Conservation (phyloP, 257 asterid genomes). For the Ocimum tenuiflorum region DNA sequence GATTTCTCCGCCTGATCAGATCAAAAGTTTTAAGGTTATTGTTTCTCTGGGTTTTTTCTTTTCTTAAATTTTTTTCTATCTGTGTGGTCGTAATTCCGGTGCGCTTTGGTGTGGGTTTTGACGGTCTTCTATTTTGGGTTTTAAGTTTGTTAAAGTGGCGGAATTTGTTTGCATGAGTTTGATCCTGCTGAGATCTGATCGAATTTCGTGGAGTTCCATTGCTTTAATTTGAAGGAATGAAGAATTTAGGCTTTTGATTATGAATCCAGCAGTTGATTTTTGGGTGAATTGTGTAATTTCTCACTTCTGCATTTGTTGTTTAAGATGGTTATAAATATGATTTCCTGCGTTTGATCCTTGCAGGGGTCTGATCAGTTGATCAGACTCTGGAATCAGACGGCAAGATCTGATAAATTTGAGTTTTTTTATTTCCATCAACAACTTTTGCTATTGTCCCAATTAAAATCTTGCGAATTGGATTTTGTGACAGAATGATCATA, state of each 20-base stretch:
- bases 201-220: not conserved
- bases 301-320: conserved; percentile 6
- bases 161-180: conserved; percentile 9
- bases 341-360: not conserved
- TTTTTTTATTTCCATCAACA: not conserved
- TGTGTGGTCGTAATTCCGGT: not conserved
- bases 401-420: conserved; percentile 22
- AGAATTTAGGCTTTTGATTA: not conserved
- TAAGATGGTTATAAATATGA: not conserved
- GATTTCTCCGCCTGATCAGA: conserved; percentile 16
- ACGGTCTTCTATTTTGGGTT: not conserved
- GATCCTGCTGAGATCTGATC: conserved; percentile 34
- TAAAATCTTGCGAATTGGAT: conserved; percentile 1
- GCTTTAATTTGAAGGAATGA: conserved; percentile 1
- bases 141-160: not conserved
- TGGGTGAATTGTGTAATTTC: conserved; percentile 2
- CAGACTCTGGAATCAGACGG: not conserved
- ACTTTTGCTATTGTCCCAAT: not conserved
- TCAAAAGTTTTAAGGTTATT: conserved; percentile 20
- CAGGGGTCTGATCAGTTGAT: conserved; percentile 16
- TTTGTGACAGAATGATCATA: not conserved
- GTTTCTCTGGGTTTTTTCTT: not conserved
- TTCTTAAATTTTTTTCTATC: not conserved
- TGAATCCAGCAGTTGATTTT: not conserved
- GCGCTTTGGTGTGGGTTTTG: not conserved